A percentile compares a stretch with the other conserved stretches of the same genome.
Conservation (phyloP, 2,329 filamentous ascomycete species). For the Pestalotiopsis sp. region DNA sequence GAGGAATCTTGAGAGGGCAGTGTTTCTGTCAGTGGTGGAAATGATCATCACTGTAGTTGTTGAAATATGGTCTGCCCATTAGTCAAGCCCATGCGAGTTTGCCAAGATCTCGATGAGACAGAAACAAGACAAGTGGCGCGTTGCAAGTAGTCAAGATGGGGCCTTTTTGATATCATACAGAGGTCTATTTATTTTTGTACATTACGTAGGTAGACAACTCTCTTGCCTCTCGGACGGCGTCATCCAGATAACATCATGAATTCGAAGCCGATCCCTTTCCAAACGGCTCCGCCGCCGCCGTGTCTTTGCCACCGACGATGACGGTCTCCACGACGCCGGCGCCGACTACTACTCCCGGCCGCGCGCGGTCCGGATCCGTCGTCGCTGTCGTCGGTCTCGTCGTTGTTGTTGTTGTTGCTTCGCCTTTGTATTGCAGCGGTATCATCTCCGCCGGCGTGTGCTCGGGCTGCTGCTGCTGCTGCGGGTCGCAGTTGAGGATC, state of each 20-base stretch:
- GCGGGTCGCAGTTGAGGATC: neutral
- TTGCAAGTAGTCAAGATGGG: neutral
- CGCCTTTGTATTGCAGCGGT: neutral
- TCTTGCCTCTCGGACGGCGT: neutral
- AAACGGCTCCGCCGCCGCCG: neutral
- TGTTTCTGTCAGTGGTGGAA: too few relatives aligned
- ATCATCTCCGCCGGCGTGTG: neutral
- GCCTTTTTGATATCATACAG: neutral
- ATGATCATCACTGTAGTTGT: too few relatives aligned
- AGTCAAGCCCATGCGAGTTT: too few relatives aligned
- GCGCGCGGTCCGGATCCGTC: neutral
- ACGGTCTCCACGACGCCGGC: neutral
- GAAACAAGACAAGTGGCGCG: too few relatives aligned
- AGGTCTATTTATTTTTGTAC: neutral
- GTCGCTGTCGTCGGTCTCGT: neutral
- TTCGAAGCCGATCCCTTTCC: neutral
- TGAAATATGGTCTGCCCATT: too few relatives aligned
- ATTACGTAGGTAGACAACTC: neutral
- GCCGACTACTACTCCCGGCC: neutral
- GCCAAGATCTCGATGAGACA: too few relatives aligned
- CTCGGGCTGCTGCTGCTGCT: too few relatives aligned
- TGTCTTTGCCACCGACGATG: neutral
- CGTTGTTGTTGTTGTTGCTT: neutral
- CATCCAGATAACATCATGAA: neutral
- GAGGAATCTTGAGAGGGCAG: too few relatives aligned